Percentiles rank a stretch among this genome's conserved stretches.
These are phyloP conservation scores for Bipolaris victoriae DNA, from an alignment of 2,329 filamentous ascomycete genomes.

Conservation along the genomic window DNA sequence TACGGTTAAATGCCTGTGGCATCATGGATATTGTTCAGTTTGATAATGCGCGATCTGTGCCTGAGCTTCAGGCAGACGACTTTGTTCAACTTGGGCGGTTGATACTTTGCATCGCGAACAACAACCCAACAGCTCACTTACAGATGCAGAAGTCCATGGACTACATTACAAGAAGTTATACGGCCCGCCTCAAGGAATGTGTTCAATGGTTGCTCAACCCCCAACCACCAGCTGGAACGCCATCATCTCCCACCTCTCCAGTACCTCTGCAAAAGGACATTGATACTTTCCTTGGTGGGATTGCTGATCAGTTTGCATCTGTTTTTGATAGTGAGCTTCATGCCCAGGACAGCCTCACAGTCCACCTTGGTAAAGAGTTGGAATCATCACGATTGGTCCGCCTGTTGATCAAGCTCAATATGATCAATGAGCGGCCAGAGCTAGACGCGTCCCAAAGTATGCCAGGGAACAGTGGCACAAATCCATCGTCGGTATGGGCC, in stretches of 20 bases:
- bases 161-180: slow-evolving; percentile 77
- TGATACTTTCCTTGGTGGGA: slow-evolving; percentile 77
- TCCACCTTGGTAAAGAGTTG: slow-evolving; percentile 77
- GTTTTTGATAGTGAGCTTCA: slow-evolving; percentile 82
- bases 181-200: slow-evolving; percentile 76
- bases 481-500: slow-evolving; percentile 68
- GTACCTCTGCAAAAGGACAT: slow-evolving; percentile 68
- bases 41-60: slow-evolving; percentile 70
- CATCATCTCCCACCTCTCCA: slow-evolving; percentile 38
- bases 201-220: slow-evolving; percentile 81
- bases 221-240: slow-evolving; percentile 30
- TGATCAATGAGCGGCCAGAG: slow-evolving; percentile 89
- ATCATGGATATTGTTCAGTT: slow-evolving; percentile 89
- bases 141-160: slow-evolving; percentile 76
- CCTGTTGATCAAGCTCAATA: slow-evolving; percentile 79
- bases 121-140: slow-evolving; percentile 63
- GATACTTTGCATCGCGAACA: slow-evolving; percentile 80
- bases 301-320: slow-evolving; percentile 76
- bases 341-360: slow-evolving; percentile 74
- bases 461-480: slow-evolving; percentile 34
- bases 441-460: slow-evolving; percentile 70
- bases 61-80: slow-evolving; percentile 87
- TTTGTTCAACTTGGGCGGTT: slow-evolving; percentile 82
- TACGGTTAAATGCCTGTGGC: slow-evolving; percentile 85
- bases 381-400: slow-evolving; percentile 89